Conservation (phyloP, 768 basidiomycete genomes). For the Podaxis sp. region DNA sequence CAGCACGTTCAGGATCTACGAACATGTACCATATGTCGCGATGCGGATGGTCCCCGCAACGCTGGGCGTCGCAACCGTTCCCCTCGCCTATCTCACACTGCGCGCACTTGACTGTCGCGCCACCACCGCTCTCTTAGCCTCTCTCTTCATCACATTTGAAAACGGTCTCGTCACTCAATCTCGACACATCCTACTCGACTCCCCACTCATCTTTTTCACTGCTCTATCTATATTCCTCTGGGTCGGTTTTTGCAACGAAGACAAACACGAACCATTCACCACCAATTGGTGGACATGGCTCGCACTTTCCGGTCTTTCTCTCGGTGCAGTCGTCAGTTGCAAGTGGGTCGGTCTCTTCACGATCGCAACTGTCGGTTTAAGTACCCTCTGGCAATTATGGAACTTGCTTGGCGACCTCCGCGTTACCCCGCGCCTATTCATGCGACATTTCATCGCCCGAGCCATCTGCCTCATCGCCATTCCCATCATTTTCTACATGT, state of each 20-base stretch:
- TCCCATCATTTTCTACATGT: slow-evolving; percentile 90
- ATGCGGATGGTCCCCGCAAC: slow-evolving; percentile 96
- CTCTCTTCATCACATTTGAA: slow-evolving; percentile 93
- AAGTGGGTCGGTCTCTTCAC: slow-evolving; percentile 99
- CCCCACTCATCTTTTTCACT: slow-evolving; percentile 98
- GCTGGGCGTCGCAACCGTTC: slow-evolving; percentile 87
- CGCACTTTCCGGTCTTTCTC: slow-evolving; percentile 77
- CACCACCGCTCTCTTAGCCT: slow-evolving; percentile 87
- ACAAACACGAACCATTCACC: slow-evolving; percentile 82
- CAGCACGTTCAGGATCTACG: slow-evolving; percentile 61
- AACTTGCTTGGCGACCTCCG: slow-evolving; percentile 82
- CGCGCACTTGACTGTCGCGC: slow-evolving; percentile 91
- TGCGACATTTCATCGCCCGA: slow-evolving; percentile 84
- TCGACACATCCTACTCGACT: slow-evolving; percentile 95
- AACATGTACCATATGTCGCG: slow-evolving; percentile 88
- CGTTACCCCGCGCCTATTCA: slow-evolving; percentile 71
- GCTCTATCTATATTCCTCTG: slow-evolving; percentile 86
- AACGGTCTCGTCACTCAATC: slow-evolving; percentile 96
- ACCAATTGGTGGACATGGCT: slow-evolving; percentile 94
- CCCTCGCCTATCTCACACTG: slow-evolving; percentile 89
- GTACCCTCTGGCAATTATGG: slow-evolving; percentile 89
- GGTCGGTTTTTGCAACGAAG: slow-evolving; percentile 89
- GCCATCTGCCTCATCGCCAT: slow-evolving; percentile 87
- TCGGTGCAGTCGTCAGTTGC: slow-evolving; percentile 91
- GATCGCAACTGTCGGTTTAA: slow-evolving; percentile 88